Evolutionary conservation across 164 flowering plant species (phyloP).

Genomic region (Umbellularia californica): DNA sequence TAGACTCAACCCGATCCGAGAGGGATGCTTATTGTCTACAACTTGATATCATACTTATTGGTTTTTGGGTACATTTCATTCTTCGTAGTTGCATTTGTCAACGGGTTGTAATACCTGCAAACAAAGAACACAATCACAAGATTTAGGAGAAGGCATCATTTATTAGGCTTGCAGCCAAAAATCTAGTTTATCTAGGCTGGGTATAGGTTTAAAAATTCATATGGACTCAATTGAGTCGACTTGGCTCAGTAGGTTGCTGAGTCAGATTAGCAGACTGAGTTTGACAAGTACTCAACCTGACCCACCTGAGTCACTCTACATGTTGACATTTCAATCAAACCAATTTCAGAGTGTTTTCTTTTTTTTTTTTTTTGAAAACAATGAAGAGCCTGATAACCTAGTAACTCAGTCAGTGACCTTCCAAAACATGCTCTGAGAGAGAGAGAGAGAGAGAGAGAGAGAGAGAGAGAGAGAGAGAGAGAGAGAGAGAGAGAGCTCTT

Average conservation of each 20-base stretch:
- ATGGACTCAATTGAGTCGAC: neutral
- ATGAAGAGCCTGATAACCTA: too few relatives aligned
- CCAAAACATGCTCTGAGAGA: too few relatives aligned
- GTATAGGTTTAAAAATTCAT: neutral
- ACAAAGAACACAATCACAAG: neutral
- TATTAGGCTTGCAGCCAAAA: neutral
- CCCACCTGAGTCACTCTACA: too few relatives aligned
- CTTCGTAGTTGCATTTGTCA: neutral
- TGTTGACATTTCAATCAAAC: too few relatives aligned
- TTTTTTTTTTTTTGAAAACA: too few relatives aligned
- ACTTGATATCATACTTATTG: too few relatives aligned
- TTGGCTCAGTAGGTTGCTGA: neutral
- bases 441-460: too few relatives aligned
- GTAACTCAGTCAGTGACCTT: too few relatives aligned
- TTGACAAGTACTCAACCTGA: neutral
- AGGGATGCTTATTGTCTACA: too few relatives aligned
- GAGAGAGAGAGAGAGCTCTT: constrained; percentile 1
- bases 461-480: neutral
- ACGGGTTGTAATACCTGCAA: neutral
- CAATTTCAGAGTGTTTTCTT: too few relatives aligned
- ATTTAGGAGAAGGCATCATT: neutral
- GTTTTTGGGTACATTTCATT: too few relatives aligned
- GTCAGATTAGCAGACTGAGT: neutral
- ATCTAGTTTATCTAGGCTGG: neutral
- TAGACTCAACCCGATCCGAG: too few relatives aligned